Evolutionary conservation across 73 alveolate species (phyloP), one percentile per base, ranked within the genome.

Genomic region (Tetrahymena thermophila): DNA sequence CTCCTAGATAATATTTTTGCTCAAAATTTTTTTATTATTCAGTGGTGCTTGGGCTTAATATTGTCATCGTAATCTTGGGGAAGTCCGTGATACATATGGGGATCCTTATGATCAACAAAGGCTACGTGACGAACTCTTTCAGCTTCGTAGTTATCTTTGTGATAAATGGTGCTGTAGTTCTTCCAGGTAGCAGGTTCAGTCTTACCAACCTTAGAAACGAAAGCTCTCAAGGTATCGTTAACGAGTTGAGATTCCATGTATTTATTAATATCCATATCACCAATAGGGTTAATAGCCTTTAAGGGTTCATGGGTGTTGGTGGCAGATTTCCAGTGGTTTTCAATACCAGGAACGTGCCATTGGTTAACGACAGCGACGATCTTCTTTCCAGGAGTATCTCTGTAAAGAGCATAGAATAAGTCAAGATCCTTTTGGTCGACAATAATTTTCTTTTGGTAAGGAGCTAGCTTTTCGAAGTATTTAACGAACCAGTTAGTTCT

Each of bases 331-430:
- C 99, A 98, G 93, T 94, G 97, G 94, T 95, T 97, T 94, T 98
- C 99, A 94, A 98, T 96, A 31, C 99, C 99, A 94, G 96, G 98
- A 94, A 96, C 94, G 71, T 98, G 99, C 99, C 99, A 98, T 94
- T 98, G 95, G 96, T 98, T 98, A 89, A 98, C 99, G 35, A 98
- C 97, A 38, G 98, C 99, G 19, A 98, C 99, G n/a, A 98, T 95
- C 34, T 94, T 97, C 96, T 98, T 96, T 57, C 98, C 98, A 84
- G 97, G 97, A 34, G 94, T 96, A 25, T 96, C 56, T 35, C 96
- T 94, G 94, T 97, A 96, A 84, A 98, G 96, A 23, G 96, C 83
- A 94, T 93, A 96, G 96, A 95, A 98, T 50, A 98, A 95, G 56
- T 96, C 99, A 84, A 89, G 97, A 94, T 98, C 99, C 71, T 97